Evolutionary conservation across 306 rosid genomes (phyloP).

Genomic region (Canavalia gladiata): DNA sequence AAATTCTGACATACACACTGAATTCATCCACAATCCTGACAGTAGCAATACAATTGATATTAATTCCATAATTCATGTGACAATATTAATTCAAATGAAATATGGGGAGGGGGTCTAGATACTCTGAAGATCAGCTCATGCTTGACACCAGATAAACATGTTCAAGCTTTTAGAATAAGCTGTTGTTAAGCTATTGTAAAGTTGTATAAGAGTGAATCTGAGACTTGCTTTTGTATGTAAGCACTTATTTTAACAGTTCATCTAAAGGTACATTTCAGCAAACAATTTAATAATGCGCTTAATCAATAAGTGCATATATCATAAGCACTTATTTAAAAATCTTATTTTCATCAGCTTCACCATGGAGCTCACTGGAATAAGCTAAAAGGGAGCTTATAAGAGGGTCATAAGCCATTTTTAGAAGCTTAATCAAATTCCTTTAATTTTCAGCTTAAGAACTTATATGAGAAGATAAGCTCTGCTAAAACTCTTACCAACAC

Average conservation of each 20-base stretch:
- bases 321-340: not conserved
- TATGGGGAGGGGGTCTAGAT: not conserved
- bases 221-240: not conserved
- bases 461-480: not conserved
- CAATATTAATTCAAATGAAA: not conserved
- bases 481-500: not conserved
- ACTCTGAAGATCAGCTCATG: not conserved
- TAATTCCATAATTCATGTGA: slow-evolving; percentile 1
- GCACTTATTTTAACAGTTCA: not conserved
- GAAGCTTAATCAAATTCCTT: not conserved
- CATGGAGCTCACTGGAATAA: not conserved
- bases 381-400: not conserved
- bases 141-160: slow-evolving; percentile 15
- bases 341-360: not conserved
- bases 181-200: not conserved
- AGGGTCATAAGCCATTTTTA: not conserved
- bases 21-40: slow-evolving; percentile 26
- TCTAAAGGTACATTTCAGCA: not conserved
- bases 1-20: not conserved
- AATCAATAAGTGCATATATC: not conserved
- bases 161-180: not conserved
- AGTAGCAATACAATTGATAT: not conserved
- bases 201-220: not conserved
- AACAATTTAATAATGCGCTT: not conserved
- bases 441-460: not conserved